A percentile compares a stretch with the other conserved stretches of the same genome.
Evolutionary conservation across 495 filamentous ascomycete species (phyloP).

Genomic region (Tuber melanosporum): DNA sequence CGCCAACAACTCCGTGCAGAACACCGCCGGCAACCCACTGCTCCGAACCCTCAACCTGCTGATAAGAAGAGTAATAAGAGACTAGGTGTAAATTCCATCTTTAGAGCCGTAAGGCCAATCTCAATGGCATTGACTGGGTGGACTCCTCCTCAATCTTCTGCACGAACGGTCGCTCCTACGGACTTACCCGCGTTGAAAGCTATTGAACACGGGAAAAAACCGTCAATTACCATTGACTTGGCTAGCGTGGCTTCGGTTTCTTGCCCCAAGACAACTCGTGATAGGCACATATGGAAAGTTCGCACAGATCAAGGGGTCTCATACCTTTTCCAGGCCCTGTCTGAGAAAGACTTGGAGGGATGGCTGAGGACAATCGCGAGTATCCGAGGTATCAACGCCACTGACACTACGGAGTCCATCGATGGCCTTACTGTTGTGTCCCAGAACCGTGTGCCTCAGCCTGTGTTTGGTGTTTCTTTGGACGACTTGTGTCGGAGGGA

Average conservation of each 20-base stretch:
- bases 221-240: slow-evolving; percentile 36
- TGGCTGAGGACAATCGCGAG: slow-evolving; percentile 35
- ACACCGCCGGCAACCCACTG: slow-evolving; percentile 40
- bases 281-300: slow-evolving; percentile 39
- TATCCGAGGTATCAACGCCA: slow-evolving; percentile 38
- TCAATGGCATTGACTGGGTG: slow-evolving; percentile 41
- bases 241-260: slow-evolving; percentile 28
- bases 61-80: slow-evolving; percentile 41
- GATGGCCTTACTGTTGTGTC: slow-evolving; percentile 39
- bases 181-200: slow-evolving; percentile 36
- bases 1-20: slow-evolving; percentile 35
- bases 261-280: slow-evolving; percentile 35
- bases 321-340: slow-evolving; percentile 39
- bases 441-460: slow-evolving; percentile 36
- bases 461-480: slow-evolving; percentile 42
- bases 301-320: slow-evolving; percentile 33
- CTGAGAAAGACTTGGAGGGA: slow-evolving; percentile 40
- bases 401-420: slow-evolving; percentile 41
- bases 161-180: slow-evolving; percentile 30
- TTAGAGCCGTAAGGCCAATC: slow-evolving; percentile 41
- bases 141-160: slow-evolving; percentile 38
- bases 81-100: slow-evolving; percentile 42
- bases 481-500: slow-evolving; percentile 42
- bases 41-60: slow-evolving; percentile 32
- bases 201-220: slow-evolving; percentile 39